These are phyloP conservation scores for Bocquillonia castaneifolia DNA, from an alignment of 441 rosid genomes.

Conservation along the genomic window DNA sequence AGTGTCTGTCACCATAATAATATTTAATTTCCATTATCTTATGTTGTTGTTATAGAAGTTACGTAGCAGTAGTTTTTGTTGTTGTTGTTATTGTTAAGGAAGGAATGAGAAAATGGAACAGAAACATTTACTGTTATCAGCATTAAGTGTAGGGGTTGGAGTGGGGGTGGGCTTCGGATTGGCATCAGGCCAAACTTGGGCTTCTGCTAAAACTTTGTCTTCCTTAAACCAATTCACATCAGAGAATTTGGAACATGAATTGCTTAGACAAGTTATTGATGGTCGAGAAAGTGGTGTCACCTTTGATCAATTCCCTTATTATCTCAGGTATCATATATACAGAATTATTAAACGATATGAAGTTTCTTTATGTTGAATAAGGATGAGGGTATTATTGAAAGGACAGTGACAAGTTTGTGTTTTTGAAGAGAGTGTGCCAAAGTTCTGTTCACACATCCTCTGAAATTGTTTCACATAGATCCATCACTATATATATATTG, in stretches of 20 bases:
- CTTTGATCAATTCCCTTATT: constrained; percentile 66
- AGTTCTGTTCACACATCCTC: too few species aligned
- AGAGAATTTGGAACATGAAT: constrained; percentile 53
- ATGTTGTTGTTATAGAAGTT: too few species aligned
- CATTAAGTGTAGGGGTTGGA: constrained; percentile 71
- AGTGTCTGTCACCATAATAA: too few species aligned
- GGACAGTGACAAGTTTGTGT: too few species aligned
- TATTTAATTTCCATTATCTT: too few species aligned
- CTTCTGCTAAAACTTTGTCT: constrained; percentile 25
- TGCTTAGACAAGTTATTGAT: constrained; percentile 49
- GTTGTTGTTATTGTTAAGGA: not conserved
- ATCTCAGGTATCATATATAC: constrained; percentile 67
- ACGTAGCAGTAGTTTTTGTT: not conserved
- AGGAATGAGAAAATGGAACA: constrained; percentile 45
- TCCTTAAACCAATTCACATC: constrained; percentile 31
- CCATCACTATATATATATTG: too few species aligned
- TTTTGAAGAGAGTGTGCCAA: too few species aligned
- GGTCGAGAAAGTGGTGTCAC: constrained; percentile 62
- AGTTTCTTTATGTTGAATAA: too few species aligned
- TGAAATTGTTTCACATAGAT: too few species aligned
- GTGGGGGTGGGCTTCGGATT: constrained; percentile 52
- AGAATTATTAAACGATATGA: too few species aligned
- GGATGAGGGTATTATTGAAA: too few species aligned
- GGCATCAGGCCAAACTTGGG: constrained; percentile 64
- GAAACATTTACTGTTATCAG: constrained; percentile 53